Percentiles rank a stretch among this genome's conserved stretches.
Evolutionary conservation across 768 basidiomycete species (phyloP).

Genomic region (Suillus hirtellus): DNA sequence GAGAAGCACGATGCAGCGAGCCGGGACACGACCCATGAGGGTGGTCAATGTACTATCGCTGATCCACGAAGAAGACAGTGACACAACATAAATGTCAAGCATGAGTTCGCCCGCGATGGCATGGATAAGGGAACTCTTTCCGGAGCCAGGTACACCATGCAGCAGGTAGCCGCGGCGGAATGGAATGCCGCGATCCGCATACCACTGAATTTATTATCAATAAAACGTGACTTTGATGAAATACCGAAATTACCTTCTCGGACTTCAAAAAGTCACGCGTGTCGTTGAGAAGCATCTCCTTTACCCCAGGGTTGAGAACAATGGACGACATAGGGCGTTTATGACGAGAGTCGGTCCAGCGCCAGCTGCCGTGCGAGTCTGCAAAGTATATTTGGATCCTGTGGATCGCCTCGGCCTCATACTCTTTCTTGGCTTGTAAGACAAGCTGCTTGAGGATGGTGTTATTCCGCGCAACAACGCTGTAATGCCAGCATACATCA

Average conservation of each 20-base stretch:
- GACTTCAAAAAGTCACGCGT: conserved; percentile 81
- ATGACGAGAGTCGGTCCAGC: conserved; percentile 84
- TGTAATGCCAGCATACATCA: conserved; percentile 31
- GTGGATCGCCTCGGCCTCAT: conserved; percentile 84
- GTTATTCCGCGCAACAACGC: conserved; percentile 83
- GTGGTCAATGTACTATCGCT: conserved; percentile 84
- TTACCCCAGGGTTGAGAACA: conserved; percentile 84
- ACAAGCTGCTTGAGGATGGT: conserved; percentile 86
- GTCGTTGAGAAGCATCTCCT: conserved; percentile 85
- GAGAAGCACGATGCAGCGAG: conserved; percentile 81
- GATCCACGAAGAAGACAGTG: conserved; percentile 84
- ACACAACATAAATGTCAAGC: conserved; percentile 91
- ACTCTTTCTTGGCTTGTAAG: conserved; percentile 85
- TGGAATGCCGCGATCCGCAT: conserved; percentile 90
- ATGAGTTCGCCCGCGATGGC: conserved; percentile 85
- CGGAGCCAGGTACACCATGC: conserved; percentile 82
- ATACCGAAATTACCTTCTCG: conserved; percentile 60
- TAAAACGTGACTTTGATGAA: conserved; percentile 9
- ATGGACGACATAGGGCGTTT: conserved; percentile 89
- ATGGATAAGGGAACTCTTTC: conserved; percentile 85
- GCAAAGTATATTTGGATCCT: conserved; percentile 90
- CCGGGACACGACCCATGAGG: conserved; percentile 85
- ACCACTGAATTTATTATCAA: conserved; percentile 56
- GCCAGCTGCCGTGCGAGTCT: conserved; percentile 85
- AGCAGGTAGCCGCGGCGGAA: conserved; percentile 88